Percentiles rank a stretch among this genome's conserved stretches.
These are phyloP conservation scores for Blastobotrys raffinosifermentans DNA, from an alignment of 1,139 yeast species.

Conservation along the genomic window DNA sequence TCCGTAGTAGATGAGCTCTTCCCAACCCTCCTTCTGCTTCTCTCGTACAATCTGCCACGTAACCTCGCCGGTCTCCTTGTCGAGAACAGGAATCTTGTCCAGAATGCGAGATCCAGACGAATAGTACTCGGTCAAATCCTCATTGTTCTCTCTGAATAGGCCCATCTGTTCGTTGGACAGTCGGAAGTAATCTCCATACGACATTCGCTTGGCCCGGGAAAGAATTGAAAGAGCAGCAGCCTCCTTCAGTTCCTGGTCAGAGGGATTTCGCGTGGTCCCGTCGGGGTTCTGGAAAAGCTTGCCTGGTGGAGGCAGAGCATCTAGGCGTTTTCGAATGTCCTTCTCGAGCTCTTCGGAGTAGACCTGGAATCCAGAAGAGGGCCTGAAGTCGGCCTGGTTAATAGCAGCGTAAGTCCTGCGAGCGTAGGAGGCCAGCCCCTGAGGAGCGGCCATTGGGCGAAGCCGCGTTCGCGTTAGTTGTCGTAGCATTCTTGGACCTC, in stretches of 20 bases:
- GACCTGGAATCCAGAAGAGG: conserved; percentile 22
- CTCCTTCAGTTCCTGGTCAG: conserved; percentile 65
- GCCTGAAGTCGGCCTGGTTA: conserved; percentile 18
- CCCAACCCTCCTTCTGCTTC: conserved; percentile 84
- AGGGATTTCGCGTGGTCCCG: conserved; percentile 68
- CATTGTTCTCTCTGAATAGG: conserved; percentile 57
- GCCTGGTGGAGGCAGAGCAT: conserved; percentile 29
- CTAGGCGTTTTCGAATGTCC: conserved; percentile 29
- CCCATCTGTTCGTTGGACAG: conserved; percentile 55
- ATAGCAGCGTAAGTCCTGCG: conserved; percentile 11
- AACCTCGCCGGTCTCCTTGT: conserved; percentile 69
- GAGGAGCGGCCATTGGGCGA: too few relatives aligned
- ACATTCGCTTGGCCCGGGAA: conserved; percentile 53
- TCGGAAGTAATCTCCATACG: conserved; percentile 53
- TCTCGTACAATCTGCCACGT: conserved; percentile 77
- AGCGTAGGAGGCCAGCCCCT: too few relatives aligned
- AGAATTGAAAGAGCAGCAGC: conserved; percentile 67
- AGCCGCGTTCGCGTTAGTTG: too few relatives aligned
- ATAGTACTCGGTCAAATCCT: conserved; percentile 56
- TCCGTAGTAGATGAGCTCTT: conserved; percentile 59
- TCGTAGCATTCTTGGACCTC: too few relatives aligned
- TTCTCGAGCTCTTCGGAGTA: conserved; percentile 27
- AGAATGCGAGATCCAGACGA: conserved; percentile 57
- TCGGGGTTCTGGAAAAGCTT: conserved; percentile 64
- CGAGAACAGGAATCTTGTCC: conserved; percentile 81